These are phyloP conservation scores for Alternaria solani DNA, from an alignment of 2,329 filamentous ascomycete genomes.

Conservation along the genomic window DNA sequence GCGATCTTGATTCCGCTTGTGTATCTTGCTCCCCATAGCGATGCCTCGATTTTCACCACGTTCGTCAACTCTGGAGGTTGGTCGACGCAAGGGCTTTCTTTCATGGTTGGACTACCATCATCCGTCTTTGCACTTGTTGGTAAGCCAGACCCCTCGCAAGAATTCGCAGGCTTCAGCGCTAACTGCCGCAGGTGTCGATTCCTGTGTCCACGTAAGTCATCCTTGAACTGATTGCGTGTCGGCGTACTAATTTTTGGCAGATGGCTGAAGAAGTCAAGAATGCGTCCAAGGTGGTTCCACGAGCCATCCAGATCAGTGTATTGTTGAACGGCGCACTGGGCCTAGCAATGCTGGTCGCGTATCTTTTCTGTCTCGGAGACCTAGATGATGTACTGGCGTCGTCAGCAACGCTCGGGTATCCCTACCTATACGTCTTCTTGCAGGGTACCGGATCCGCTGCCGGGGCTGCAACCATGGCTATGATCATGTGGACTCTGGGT, in stretches of 20 bases:
- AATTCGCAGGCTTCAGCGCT: neutral
- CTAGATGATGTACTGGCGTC: conserved; percentile 24
- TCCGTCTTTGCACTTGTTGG: conserved; percentile 8
- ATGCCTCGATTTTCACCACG: conserved; percentile 48
- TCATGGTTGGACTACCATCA: conserved; percentile 11
- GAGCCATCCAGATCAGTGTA: conserved; percentile 44
- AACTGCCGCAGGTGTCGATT: conserved; percentile 3
- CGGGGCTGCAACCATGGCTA: conserved; percentile 14
- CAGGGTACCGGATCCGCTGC: neutral
- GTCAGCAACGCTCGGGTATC: neutral
- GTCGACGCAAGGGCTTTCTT: conserved; percentile 7
- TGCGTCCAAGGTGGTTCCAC: conserved; percentile 34
- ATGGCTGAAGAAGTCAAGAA: conserved; percentile 35
- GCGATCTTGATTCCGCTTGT: conserved; percentile 52
- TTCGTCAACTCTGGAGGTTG: conserved; percentile 54
- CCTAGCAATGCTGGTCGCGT: conserved; percentile 44
- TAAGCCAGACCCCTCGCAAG: neutral
- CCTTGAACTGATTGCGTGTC: neutral
- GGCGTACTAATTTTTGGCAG: neutral
- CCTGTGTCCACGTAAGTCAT: conserved; percentile 7
- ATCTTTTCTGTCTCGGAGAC: conserved; percentile 37
- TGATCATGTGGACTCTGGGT: conserved; percentile 16
- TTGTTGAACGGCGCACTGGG: conserved; percentile 43
- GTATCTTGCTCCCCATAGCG: conserved; percentile 18
- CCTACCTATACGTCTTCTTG: conserved; percentile 9